Base-by-base conservation (phyloP, 495 filamentous ascomycete genomes). In the Aspergillus mulundensis region DNA sequence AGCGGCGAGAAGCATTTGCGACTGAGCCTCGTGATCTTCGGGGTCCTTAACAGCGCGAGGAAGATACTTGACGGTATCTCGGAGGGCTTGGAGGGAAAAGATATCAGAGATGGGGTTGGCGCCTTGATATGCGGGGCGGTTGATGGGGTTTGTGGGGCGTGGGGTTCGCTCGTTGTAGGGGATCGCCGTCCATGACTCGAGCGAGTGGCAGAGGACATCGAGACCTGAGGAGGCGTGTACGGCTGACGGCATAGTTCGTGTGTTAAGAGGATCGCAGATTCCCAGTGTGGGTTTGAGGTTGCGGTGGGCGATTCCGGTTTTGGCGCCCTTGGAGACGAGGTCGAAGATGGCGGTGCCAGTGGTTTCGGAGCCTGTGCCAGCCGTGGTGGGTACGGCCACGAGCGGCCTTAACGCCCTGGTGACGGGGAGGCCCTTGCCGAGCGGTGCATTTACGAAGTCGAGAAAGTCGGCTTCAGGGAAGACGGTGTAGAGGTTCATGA, bases 271-370 rank as follows among this genome's bases (percentile, higher is more conserved):
- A 65, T 98, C 94, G 67, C 92, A 96, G 57, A 98, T 94, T 20
- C 95, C 94, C 7, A 98, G 83, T 0, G 91, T 96, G 25, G 94
- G 94, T 66, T 97, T 97, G 16, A 98, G 85, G 66, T 89, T 90
- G 38, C 94, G 85, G 70, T 97, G 95, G 3, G 94, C 92, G 58
- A 98, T 88, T 39, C 94, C 94, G 0, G 94, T 98, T 72, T 98
- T 98, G 20, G 91, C 89, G 52, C 85, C 87, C 63, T 88, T 89
- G 28, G 84, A 81, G 12, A 92, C 89, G 0, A 97, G 83, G 65
- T 98, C 94, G 72, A 98, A 98, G 68, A 98, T 98, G 25, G 94
- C 94, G 0, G 94, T 98, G 7, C 94, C 94, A 0, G 94, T 97
- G 0, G 95, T 97, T 74, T 98, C 94, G 45, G 86, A 90, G 21